Percentiles rank a stretch among this genome's conserved stretches.
phyloP scores from a whole-genome alignment of 1,284 basidiomycete species.

The Ceratobasidium sp. region DNA sequence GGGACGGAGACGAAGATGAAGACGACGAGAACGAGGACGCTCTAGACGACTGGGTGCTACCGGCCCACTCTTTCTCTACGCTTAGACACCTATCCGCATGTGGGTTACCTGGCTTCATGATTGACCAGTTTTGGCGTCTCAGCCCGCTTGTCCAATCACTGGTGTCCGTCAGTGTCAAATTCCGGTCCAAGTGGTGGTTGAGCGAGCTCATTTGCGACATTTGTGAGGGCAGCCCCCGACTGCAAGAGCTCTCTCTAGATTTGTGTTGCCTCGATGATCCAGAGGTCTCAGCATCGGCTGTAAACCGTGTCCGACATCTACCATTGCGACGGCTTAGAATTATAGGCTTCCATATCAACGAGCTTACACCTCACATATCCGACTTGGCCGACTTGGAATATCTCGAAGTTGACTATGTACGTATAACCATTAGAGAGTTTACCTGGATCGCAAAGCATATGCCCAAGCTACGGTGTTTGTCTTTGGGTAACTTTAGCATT shows the following conservation, averaged over 20 bases:
- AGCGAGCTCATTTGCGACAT: neutral
- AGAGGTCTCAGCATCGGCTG: neutral
- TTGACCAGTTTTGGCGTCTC: neutral
- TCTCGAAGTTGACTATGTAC: neutral
- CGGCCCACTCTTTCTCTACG: neutral
- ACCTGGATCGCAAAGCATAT: neutral
- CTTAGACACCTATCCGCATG: neutral
- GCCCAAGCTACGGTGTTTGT: slow-evolving; percentile 3
- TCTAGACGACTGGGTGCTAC: neutral
- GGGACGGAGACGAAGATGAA: neutral
- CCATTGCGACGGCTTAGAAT: slow-evolving; percentile 6
- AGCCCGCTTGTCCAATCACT: neutral
- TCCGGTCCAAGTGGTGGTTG: neutral
- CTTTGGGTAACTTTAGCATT: neutral
- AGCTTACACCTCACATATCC: no score
- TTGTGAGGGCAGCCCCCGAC: neutral
- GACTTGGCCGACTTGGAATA: slow-evolving; percentile 1
- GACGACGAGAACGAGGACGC: neutral
- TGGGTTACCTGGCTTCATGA: neutral
- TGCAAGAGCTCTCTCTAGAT: neutral
- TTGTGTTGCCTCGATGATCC: neutral
- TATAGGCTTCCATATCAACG: no score
- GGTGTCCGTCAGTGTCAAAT: neutral
- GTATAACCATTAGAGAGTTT: neutral
- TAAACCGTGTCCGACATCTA: neutral